Evolutionary conservation across 805 yeast species (phyloP).

Genomic region (Saturnispora silvae): DNA sequence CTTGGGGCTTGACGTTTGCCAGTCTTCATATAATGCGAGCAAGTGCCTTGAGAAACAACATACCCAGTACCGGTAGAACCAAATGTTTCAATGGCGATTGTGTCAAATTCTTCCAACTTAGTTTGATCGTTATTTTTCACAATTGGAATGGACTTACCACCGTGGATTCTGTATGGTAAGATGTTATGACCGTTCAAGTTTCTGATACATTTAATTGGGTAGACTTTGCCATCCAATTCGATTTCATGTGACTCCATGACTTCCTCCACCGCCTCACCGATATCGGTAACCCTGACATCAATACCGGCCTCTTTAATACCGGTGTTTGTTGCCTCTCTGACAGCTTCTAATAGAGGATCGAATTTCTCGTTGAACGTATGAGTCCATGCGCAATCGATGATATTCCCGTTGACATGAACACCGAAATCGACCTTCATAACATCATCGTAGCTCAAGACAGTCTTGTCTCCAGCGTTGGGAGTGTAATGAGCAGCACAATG

Average conservation of each 20-base stretch:
- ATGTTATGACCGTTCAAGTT: conserved; percentile 94
- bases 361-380: conserved; percentile 77
- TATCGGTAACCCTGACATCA: conserved; percentile 88
- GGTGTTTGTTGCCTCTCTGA: conserved; percentile 85
- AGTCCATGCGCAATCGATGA: conserved; percentile 93
- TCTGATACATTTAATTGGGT: conserved; percentile 80
- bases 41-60: conserved; percentile 79
- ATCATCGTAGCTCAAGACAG: conserved; percentile 72
- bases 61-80: conserved; percentile 95
- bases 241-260: conserved; percentile 95
- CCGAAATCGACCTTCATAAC: conserved; percentile 97
- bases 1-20: conserved; percentile 41
- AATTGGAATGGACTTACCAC: conserved; percentile 94
- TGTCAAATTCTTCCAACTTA: conserved; percentile 98
- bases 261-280: conserved; percentile 93
- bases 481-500: conserved; percentile 97
- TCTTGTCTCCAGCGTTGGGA: conserved; percentile 89
- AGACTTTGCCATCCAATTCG: conserved; percentile 76
- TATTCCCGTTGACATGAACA: conserved; percentile 89
- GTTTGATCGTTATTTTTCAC: conserved; percentile 89
- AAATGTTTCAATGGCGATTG: conserved; percentile 95
- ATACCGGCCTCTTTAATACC: conserved; percentile 92
- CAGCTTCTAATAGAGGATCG: conserved; percentile 74
- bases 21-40: conserved; percentile 84
- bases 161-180: conserved; percentile 74